Conservation (phyloP, 164 flowering plant genomes). For the Magnolia kwangsiensis region DNA sequence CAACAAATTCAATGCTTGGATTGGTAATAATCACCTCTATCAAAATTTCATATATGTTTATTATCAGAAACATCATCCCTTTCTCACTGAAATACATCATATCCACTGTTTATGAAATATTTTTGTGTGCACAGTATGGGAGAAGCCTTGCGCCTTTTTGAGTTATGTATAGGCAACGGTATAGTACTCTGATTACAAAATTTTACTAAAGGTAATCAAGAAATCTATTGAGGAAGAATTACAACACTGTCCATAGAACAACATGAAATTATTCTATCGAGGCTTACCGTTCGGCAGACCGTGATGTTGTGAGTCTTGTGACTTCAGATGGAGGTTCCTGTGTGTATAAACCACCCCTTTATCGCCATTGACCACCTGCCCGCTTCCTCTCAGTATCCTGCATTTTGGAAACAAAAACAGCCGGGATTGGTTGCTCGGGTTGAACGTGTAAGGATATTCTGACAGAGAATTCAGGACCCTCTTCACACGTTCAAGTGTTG, state of each 20-base stretch:
- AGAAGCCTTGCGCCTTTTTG: neutral
- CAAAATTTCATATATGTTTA: neutral
- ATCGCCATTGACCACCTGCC: constrained; percentile 93
- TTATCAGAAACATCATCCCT: neutral
- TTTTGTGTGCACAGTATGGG: neutral
- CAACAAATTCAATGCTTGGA: neutral
- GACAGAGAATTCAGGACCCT: too few species aligned
- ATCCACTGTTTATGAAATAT: too few species aligned
- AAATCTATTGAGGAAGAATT: neutral
- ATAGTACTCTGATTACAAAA: neutral
- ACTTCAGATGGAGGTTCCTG: constrained; percentile 45
- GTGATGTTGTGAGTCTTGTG: constrained; percentile 1
- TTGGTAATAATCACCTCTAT: neutral
- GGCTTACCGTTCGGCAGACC: neutral
- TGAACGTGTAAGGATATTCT: too few species aligned
- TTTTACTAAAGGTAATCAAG: neutral
- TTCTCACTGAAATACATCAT: too few species aligned
- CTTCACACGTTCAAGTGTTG: too few species aligned
- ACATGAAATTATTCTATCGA: neutral
- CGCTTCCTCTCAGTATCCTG: constrained; percentile 88
- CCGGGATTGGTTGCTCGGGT: too few species aligned
- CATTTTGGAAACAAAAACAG: constrained; percentile 9
- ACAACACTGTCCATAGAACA: neutral
- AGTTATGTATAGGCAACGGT: too few species aligned
- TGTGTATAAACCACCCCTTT: constrained; percentile 74